These are phyloP conservation scores for Candolleomyces aberdarensis DNA, from an alignment of 768 basidiomycete genomes.

Conservation along the genomic window DNA sequence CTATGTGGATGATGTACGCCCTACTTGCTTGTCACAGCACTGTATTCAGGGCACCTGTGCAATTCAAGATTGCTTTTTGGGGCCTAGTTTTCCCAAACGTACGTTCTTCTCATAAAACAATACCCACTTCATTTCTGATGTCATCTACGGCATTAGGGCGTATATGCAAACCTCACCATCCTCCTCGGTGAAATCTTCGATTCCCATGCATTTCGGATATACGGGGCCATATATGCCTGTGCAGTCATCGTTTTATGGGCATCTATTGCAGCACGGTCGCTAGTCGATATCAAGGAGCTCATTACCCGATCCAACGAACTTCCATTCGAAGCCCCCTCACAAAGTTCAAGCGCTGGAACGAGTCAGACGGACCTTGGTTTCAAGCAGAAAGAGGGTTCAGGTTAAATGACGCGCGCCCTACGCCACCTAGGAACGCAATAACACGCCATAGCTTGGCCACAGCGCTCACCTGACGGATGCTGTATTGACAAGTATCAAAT, in stretches of 20 bases:
- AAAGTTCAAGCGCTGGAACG: background rate
- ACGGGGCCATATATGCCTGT: constrained; percentile 53
- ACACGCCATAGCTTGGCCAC: too few species aligned
- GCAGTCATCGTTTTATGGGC: constrained; percentile 53
- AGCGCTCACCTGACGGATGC: too few species aligned
- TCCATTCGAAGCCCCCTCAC: background rate
- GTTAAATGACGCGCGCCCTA: too few species aligned
- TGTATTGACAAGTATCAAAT: too few species aligned
- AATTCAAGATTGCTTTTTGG: constrained; percentile 63
- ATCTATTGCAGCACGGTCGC: constrained; percentile 42
- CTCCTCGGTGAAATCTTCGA: constrained; percentile 46
- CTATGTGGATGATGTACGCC: constrained; percentile 61
- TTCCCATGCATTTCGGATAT: constrained; percentile 52
- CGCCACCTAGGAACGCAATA: too few species aligned
- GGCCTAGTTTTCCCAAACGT: constrained; percentile 71
- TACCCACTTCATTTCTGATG: background rate
- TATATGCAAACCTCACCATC: constrained; percentile 65
- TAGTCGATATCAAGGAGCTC: constrained; percentile 22
- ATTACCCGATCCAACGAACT: background rate
- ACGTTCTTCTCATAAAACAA: constrained; percentile 4
- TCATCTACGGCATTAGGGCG: constrained; percentile 24
- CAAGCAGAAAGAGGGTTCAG: background rate
- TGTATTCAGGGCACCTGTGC: constrained; percentile 36
- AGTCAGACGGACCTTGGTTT: background rate
- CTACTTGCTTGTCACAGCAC: constrained; percentile 46